phyloP scores from a whole-genome alignment of 2,329 filamentous ascomycete species.

The Verticillium zaregamsianum region DNA sequence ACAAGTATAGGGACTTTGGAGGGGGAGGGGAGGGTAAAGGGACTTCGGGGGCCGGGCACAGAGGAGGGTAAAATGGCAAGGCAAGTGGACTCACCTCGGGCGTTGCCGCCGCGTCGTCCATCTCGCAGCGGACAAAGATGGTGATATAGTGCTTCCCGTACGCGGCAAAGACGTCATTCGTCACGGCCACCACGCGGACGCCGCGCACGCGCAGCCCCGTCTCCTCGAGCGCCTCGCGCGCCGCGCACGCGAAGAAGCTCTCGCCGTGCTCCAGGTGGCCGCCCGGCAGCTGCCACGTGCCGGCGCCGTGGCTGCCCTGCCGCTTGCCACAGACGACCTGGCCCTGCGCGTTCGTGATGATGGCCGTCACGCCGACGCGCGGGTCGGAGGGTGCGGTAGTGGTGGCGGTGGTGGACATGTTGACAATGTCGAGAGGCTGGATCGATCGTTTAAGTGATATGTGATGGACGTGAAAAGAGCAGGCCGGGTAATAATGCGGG shows the following conservation, averaged over 20 bases:
- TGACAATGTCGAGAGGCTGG: no score
- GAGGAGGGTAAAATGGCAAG: conserved; percentile 10
- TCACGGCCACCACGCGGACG: conserved; percentile 52
- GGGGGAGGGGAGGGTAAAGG: no score
- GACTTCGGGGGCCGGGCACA: not conserved
- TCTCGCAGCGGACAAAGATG: conserved; percentile 57
- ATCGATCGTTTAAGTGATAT: no score
- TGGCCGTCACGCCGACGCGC: conserved; percentile 44
- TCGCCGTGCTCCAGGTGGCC: conserved; percentile 73
- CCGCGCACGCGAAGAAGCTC: conserved; percentile 56
- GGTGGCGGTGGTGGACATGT: not conserved
- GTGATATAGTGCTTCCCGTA: conserved; percentile 72
- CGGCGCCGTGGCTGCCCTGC: conserved; percentile 43
- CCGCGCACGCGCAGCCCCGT: conserved; percentile 56
- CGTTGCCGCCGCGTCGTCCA: conserved; percentile 40
- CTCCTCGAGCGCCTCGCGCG: conserved; percentile 66
- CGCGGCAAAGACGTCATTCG: conserved; percentile 60
- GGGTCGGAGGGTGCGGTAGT: conserved; percentile 17
- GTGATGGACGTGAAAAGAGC: no score
- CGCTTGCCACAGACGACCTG: conserved; percentile 43
- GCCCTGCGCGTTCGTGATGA: conserved; percentile 39
- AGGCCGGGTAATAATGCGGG: no score
- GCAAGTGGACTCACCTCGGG: conserved; percentile 44
- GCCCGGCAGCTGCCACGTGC: conserved; percentile 66
- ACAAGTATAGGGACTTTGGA: no score